Percentiles rank a stretch among this genome's conserved stretches.
These are phyloP conservation scores for Salvia rosmarinus DNA, from an alignment of 257 asterid genomes.

Conservation along the genomic window DNA sequence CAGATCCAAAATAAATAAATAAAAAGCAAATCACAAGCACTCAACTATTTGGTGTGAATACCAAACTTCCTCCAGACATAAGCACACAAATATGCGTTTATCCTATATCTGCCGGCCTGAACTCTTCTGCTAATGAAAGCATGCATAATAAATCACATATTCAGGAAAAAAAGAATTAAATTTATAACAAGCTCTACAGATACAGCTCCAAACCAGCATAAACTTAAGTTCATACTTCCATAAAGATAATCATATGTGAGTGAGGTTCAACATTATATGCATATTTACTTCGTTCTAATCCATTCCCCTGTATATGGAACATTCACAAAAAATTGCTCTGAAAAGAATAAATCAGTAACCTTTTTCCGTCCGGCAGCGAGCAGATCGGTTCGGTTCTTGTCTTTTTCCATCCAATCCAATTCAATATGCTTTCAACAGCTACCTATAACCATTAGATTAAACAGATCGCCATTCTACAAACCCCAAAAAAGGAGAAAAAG, in stretches of 20 bases:
- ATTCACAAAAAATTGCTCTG: background rate
- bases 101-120: background rate
- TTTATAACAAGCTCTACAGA: background rate
- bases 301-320: background rate
- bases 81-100: background rate
- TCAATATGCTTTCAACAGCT: conserved; percentile 45
- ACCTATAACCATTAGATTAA: conserved; percentile 45
- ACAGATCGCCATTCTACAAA: conserved; percentile 42
- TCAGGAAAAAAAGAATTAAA: background rate
- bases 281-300: conserved; percentile 23
- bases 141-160: conserved; percentile 1
- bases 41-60: too few species aligned
- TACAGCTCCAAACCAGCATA: conserved; percentile 22
- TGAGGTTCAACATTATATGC: conserved; percentile 27
- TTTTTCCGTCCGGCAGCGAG: conserved; percentile 91
- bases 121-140: background rate
- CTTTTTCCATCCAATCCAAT: conserved; percentile 75
- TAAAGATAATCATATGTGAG: conserved; percentile 13
- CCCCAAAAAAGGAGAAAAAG: conserved; percentile 13
- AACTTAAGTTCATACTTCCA: conserved; percentile 17
- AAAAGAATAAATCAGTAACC: conserved; percentile 42
- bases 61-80: background rate
- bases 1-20: background rate
- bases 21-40: background rate
- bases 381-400: conserved; percentile 82